Percentiles rank a stretch among this genome's conserved stretches.
phyloP scores from a whole-genome alignment of 2,329 filamentous ascomycete genomes.

The Colletotrichum lupini region DNA sequence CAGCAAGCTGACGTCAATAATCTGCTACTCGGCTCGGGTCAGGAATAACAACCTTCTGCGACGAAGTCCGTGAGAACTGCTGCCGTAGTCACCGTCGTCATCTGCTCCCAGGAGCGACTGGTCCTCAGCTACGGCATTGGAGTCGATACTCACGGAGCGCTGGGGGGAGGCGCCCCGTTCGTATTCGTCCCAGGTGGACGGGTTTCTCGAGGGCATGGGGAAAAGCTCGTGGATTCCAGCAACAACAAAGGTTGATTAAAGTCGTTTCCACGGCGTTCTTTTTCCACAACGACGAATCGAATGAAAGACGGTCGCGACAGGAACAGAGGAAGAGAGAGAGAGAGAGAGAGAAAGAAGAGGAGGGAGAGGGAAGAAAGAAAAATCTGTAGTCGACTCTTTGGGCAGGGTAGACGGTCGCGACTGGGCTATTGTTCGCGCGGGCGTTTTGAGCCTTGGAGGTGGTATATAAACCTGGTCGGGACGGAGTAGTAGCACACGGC shows the following conservation, averaged over 20 bases:
- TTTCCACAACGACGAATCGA: background rate
- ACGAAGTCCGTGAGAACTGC: conserved; percentile 38
- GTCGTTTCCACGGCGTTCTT: background rate
- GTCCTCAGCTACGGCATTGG: conserved; percentile 56
- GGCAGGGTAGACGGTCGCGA: conserved; percentile 13
- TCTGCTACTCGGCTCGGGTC: background rate
- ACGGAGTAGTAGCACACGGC: background rate
- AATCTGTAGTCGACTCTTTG: background rate
- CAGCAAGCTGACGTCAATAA: background rate
- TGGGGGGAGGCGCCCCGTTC: conserved; percentile 53
- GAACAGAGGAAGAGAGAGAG: background rate
- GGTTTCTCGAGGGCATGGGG: conserved; percentile 46
- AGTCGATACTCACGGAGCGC: conserved; percentile 53
- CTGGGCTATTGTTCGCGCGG: conserved; percentile 7
- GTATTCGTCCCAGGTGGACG: conserved; percentile 59
- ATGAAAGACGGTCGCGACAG: background rate
- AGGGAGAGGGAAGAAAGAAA: background rate
- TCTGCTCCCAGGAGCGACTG: conserved; percentile 57
- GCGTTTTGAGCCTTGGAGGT: conserved; percentile 17
- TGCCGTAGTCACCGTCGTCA: conserved; percentile 46
- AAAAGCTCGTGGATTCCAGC: background rate
- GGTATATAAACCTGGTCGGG: conserved; percentile 20
- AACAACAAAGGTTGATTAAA: background rate
- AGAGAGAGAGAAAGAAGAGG: background rate
- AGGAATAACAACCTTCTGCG: conserved; percentile 48